phyloP scores from a whole-genome alignment of 768 basidiomycete species.

The Russula sp. region DNA sequence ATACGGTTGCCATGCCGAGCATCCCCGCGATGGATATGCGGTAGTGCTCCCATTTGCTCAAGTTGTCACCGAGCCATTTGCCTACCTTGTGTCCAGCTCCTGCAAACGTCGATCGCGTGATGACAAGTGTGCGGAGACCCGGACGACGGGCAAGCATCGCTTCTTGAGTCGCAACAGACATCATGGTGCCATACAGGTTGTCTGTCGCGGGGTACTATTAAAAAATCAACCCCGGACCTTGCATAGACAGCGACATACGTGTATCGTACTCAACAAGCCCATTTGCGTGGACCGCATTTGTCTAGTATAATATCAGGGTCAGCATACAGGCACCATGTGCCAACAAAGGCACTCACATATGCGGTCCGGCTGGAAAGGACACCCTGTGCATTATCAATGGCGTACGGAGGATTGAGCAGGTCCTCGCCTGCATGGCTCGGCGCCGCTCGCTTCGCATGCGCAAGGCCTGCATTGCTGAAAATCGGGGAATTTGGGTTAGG shows the following conservation, averaged over 20 bases:
- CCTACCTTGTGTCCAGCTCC: conserved; percentile 63
- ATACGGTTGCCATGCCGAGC: conserved; percentile 58
- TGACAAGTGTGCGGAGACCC: conserved; percentile 53
- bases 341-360: conserved; percentile 35
- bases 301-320: conserved; percentile 20
- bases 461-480: conserved; percentile 32
- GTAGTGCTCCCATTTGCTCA: conserved; percentile 56
- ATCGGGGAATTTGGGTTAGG: conserved; percentile 52
- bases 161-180: conserved; percentile 54
- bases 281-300: conserved; percentile 45
- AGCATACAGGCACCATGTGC: background rate
- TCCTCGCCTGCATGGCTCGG: conserved; percentile 30
- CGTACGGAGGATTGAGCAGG: conserved; percentile 49
- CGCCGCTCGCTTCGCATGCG: conserved; percentile 27
- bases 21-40: conserved; percentile 55
- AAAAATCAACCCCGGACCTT: background rate
- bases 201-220: conserved; percentile 28
- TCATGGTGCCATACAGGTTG: conserved; percentile 68
- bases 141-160: conserved; percentile 62
- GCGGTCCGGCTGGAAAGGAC: conserved; percentile 49
- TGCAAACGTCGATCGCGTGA: conserved; percentile 69
- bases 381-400: conserved; percentile 50
- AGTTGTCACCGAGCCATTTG: conserved; percentile 70
- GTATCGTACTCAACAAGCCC: conserved; percentile 55
- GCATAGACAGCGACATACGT: conserved; percentile 29